Percentiles rank a stretch among this genome's conserved stretches.
Conservation (phyloP, 345 rosid species). For the Cardamine occulta region DNA sequence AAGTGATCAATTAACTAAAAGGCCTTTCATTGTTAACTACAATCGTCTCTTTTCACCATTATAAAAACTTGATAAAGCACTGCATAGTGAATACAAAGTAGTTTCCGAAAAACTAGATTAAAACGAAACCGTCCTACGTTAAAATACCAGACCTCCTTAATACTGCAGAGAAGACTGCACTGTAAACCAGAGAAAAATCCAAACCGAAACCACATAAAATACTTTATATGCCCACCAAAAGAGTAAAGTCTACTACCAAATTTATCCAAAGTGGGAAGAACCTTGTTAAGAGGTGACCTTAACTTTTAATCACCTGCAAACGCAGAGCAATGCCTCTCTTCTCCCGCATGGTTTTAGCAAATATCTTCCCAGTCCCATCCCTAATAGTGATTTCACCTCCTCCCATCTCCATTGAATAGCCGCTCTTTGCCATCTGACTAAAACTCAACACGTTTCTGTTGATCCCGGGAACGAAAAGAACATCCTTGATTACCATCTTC, state of each 20-base stretch:
- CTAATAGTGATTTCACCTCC: conserved; percentile 18
- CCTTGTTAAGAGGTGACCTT: neutral
- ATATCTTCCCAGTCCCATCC: neutral
- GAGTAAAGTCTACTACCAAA: neutral
- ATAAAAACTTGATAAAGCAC: conserved; percentile 1
- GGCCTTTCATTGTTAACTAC: neutral
- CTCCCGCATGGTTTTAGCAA: conserved; percentile 3
- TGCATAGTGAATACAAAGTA: neutral
- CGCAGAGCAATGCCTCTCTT: conserved; percentile 30
- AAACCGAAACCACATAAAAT: neutral
- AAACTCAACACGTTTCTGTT: conserved; percentile 26
- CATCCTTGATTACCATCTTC: conserved; percentile 15
- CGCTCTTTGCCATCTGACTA: conserved; percentile 5
- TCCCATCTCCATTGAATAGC: neutral
- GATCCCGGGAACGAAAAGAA: conserved; percentile 20
- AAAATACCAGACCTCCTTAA: conserved; percentile 9
- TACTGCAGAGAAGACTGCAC: neutral
- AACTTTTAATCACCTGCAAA: conserved; percentile 25
- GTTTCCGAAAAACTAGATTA: neutral
- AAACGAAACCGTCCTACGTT: neutral
- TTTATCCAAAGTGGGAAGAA: neutral
- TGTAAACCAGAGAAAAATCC: neutral
- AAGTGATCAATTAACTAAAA: neutral
- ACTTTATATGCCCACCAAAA: neutral
- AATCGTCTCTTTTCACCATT: neutral